Evolutionary conservation across 805 yeast genomes (phyloP).

Genomic region (Ogataea trehalophila): DNA sequence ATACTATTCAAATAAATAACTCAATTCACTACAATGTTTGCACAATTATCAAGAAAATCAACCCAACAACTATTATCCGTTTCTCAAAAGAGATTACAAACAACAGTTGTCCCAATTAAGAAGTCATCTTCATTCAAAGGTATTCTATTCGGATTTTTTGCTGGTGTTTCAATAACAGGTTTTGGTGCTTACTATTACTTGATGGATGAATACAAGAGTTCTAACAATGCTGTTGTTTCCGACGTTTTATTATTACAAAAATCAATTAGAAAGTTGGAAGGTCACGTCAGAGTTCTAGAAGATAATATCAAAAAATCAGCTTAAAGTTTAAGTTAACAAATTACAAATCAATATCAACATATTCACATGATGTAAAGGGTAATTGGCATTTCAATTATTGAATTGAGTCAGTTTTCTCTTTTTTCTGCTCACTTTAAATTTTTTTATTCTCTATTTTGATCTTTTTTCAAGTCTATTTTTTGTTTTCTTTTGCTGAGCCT

Average conservation of each 20-base stretch:
- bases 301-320: constrained; percentile 26
- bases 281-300: constrained; percentile 63
- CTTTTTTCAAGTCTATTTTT: no score
- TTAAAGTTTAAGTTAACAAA: constrained; percentile 1
- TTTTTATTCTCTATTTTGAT: no score
- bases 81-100: constrained; percentile 17
- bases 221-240: constrained; percentile 67
- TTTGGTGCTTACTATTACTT: constrained; percentile 72
- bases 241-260: constrained; percentile 70
- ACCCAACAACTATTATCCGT: not conserved
- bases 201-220: constrained; percentile 68
- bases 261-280: constrained; percentile 62
- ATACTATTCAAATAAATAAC: no score
- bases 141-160: constrained; percentile 68
- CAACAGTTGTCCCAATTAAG: constrained; percentile 18
- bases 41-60: constrained; percentile 14
- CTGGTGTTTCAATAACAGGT: constrained; percentile 73
- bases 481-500: no score
- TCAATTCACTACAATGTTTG: constrained; percentile 12
- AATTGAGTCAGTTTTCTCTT: not conserved
- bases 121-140: constrained; percentile 30
- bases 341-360: no score
- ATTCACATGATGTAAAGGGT: no score
- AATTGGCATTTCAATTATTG: no score
- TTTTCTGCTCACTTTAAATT: no score